A percentile compares a stretch with the other conserved stretches of the same genome.
These are phyloP conservation scores for Candida pseudoglaebosa DNA, from an alignment of 805 yeast species.

Conservation along the genomic window DNA sequence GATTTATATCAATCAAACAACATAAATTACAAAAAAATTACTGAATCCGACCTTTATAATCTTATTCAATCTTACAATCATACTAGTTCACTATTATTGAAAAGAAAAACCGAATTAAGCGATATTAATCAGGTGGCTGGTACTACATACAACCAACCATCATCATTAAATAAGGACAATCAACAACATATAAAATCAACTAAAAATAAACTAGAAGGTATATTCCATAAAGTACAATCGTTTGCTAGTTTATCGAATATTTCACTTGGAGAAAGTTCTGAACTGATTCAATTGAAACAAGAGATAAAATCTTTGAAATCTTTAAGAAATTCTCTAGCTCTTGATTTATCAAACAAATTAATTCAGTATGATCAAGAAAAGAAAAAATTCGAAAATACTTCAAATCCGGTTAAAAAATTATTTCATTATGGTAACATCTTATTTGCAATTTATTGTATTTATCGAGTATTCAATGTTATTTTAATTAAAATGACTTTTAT, in stretches of 20 bases:
- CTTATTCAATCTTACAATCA: conserved; percentile 39
- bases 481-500: conserved; percentile 39
- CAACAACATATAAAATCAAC: conserved; percentile 6
- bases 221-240: conserved; percentile 38
- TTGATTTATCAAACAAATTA: conserved; percentile 22
- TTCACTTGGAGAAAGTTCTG: conserved; percentile 21
- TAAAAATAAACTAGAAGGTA: conserved; percentile 22
- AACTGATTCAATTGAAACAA: conserved; percentile 24
- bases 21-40: conserved; percentile 11
- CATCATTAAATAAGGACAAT: conserved; percentile 9
- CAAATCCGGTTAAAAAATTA: conserved; percentile 6
- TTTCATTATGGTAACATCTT: conserved; percentile 17
- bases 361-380: conserved; percentile 14
- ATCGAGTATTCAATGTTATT: conserved; percentile 42
- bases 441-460: conserved; percentile 48
- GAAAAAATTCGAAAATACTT: conserved; percentile 5
- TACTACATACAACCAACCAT: conserved; percentile 20
- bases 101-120: conserved; percentile 30
- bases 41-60: conserved; percentile 29
- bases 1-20: conserved; percentile 3
- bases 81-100: conserved; percentile 30
- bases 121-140: no score
- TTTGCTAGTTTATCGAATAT: conserved; percentile 32
- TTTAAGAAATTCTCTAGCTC: conserved; percentile 27
- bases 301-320: conserved; percentile 37